Evolutionary conservation across 352 stramenopile genomes (phyloP), one percentile per base, ranked within the genome.

Genomic region (Phytophthora colocasiae): DNA sequence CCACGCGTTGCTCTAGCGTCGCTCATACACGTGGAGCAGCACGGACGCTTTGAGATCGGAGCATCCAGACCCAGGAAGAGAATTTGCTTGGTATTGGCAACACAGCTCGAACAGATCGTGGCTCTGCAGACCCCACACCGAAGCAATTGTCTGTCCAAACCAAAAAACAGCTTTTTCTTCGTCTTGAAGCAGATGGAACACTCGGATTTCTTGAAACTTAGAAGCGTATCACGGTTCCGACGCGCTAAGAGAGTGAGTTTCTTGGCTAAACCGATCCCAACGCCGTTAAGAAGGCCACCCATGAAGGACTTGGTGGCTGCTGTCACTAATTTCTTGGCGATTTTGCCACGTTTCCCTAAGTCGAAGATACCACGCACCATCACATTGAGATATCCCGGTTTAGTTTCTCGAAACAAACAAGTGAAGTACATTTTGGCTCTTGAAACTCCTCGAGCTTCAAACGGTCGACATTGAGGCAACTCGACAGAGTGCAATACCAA

Each of bases 171-270:
- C 12, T 40, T 50, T 19, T 59, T 69, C 32, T 62, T 56, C 9
- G 66, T 66, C 56, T 71, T 69, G 44, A 73, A 65, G 41, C 73
- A 81, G 34, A 71, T 55, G 0, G 61, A 71, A 36, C 31, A 36
- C 31, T 36, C 31, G 31, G 31, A 36, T 36, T 36, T 36, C 31
- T 36, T 36, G 31, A 36, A 36, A 36, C 31, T 36, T 14, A 14
- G 27, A 17, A 52, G 39, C 17, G 36, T 15, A 24, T 54, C 6
- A 1, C 26, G 29, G 8, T 72, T 62, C 1, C 48, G 59, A n/a
- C 63, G 62, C 40, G 74, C 66, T 26, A 87, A 26, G 10, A 81
- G 55, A 15, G 76, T 85, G 24, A 86, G 67, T 52, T 82, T 86
- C 72, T 86, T 86, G 43, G 78, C 75, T 26, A 80, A 63, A 4